Evolutionary conservation across 495 filamentous ascomycete species (phyloP).

Genomic region (Cladorrhinum samala): DNA sequence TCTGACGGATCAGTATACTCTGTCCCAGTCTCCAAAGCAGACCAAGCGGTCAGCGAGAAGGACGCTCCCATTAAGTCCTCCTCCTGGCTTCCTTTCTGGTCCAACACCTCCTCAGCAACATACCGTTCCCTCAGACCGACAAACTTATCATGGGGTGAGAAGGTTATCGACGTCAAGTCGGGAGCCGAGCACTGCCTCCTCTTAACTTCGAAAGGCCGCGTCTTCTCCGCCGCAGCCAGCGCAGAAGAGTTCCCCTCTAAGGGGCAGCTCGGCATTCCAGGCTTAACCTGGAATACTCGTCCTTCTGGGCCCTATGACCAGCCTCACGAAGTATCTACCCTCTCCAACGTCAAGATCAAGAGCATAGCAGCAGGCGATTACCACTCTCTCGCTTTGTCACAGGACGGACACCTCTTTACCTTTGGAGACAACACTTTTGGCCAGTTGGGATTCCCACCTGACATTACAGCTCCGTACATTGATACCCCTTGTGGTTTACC

Average conservation of each 20-base stretch:
- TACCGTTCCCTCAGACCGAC: slow-evolving; percentile 66
- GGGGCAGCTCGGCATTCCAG: slow-evolving; percentile 83
- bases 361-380: slow-evolving; percentile 79
- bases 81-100: slow-evolving; percentile 77
- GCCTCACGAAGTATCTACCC: slow-evolving; percentile 57
- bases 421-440: slow-evolving; percentile 90
- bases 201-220: slow-evolving; percentile 75
- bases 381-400: slow-evolving; percentile 74
- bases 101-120: slow-evolving; percentile 40
- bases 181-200: slow-evolving; percentile 82
- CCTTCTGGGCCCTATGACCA: slow-evolving; percentile 73
- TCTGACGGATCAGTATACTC: slow-evolving; percentile 80
- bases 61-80: slow-evolving; percentile 45
- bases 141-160: slow-evolving; percentile 66
- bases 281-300: slow-evolving; percentile 69
- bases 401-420: slow-evolving; percentile 67
- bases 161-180: slow-evolving; percentile 61
- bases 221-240: slow-evolving; percentile 78
- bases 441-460: slow-evolving; percentile 72
- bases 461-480: slow-evolving; percentile 51
- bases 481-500: slow-evolving; percentile 66
- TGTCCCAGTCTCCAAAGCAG: slow-evolving; percentile 64
- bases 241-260: slow-evolving; percentile 69
- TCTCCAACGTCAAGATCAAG: slow-evolving; percentile 52
- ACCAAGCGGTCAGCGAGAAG: slow-evolving; percentile 61